Conservation (phyloP, 75 land plant species). For the Larix kaempferi region DNA sequence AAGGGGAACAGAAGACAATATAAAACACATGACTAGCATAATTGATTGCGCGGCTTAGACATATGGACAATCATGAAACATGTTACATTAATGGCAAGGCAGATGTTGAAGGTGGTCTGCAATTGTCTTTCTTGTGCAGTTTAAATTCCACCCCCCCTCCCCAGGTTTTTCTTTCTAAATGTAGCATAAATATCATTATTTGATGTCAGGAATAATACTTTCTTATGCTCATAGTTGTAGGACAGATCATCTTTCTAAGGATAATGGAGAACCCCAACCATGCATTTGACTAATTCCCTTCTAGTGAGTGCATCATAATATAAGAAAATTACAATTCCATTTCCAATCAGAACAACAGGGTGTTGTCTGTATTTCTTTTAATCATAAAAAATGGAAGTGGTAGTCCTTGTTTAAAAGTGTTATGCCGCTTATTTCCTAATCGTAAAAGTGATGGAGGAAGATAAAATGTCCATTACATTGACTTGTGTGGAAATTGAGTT, state of each 20-base stretch:
- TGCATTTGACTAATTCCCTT: not conserved
- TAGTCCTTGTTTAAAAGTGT: not conserved
- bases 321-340: not conserved
- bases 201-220: not conserved
- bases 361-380: not conserved
- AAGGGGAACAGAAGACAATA: not conserved
- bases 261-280: not conserved
- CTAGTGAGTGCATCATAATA: not conserved
- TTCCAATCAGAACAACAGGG: not conserved
- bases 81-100: not conserved
- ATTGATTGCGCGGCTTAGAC: not conserved
- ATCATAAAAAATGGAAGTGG: not conserved
- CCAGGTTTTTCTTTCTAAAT: not conserved
- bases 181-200: not conserved
- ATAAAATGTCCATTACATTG: not conserved
- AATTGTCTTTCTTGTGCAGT: not conserved
- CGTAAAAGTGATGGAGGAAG: not conserved
- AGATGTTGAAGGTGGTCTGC: not conserved
- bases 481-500: not conserved
- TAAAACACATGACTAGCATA: not conserved
- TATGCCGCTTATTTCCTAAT: not conserved
- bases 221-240: not conserved
- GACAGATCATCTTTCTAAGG: not conserved
- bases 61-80: not conserved
- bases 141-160: not conserved